phyloP scores from a whole-genome alignment of 164 flowering plant species.

The Annona squamosa region DNA sequence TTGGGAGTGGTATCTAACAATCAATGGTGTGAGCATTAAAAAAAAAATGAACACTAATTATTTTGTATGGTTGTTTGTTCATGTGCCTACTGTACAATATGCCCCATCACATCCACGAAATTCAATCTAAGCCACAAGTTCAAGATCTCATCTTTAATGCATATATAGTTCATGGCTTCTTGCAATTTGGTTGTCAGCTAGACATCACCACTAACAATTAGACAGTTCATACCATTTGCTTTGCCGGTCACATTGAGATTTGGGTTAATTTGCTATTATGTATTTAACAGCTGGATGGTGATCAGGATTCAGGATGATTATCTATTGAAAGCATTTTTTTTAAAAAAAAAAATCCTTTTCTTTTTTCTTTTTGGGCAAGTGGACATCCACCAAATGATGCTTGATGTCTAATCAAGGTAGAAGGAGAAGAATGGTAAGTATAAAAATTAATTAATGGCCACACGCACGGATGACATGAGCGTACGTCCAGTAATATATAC shows the following conservation, averaged over 20 bases:
- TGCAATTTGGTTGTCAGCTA: not conserved
- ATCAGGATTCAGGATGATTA: too few relatives aligned
- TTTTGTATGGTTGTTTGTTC: not conserved
- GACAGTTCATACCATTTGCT: conserved; percentile 59
- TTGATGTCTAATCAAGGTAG: too few relatives aligned
- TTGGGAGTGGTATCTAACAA: conserved; percentile 33
- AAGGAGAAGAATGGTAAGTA: too few relatives aligned
- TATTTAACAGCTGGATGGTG: not conserved
- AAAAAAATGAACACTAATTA: not conserved
- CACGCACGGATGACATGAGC: too few relatives aligned
- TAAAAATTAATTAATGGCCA: too few relatives aligned
- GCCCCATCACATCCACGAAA: not conserved
- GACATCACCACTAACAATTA: conserved; percentile 29
- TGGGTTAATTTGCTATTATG: too few relatives aligned
- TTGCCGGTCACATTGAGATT: not conserved
- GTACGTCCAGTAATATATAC: too few relatives aligned
- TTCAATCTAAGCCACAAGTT: not conserved
- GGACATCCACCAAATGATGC: not conserved
- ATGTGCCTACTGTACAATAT: not conserved
- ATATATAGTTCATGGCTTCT: not conserved
- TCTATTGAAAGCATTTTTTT: not conserved
- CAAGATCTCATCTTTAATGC: not conserved
- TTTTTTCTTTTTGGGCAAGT: too few relatives aligned
- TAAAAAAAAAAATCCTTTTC: too few relatives aligned
- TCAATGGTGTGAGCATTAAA: conserved; percentile 7